Percentiles rank a stretch among this genome's conserved stretches.
phyloP scores from a whole-genome alignment of 1,139 yeast genomes.

The Kurtzmaniella quercitrusa region DNA sequence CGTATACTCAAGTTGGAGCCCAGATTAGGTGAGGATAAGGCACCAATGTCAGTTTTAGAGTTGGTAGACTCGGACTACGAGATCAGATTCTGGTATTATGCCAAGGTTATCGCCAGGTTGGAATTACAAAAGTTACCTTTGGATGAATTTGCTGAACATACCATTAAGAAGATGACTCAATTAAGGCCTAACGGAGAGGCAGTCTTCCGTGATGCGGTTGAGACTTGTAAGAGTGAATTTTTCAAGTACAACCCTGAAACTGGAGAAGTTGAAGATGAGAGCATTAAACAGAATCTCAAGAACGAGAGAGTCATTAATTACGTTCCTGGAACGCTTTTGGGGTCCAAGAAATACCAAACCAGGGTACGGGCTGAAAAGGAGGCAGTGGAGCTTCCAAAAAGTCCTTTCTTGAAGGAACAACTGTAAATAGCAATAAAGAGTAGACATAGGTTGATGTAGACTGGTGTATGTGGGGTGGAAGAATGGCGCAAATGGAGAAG shows the following conservation, averaged over 20 bases:
- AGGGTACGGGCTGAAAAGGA: constrained; percentile 24
- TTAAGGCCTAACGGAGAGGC: constrained; percentile 47
- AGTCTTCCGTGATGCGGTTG: constrained; percentile 60
- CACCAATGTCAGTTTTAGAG: constrained; percentile 87
- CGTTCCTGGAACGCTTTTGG: constrained; percentile 23
- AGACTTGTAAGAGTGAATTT: constrained; percentile 56
- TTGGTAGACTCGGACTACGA: constrained; percentile 75
- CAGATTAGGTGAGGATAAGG: constrained; percentile 79
- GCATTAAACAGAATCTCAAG: constrained; percentile 24
- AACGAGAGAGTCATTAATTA: constrained; percentile 30
- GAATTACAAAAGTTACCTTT: constrained; percentile 62
- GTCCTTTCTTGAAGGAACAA: constrained; percentile 28
- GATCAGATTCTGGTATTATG: constrained; percentile 71
- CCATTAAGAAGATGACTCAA: constrained; percentile 49
- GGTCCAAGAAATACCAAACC: constrained; percentile 35
- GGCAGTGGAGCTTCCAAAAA: constrained; percentile 22
- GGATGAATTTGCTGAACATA: constrained; percentile 56
- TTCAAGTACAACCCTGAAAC: constrained; percentile 34
- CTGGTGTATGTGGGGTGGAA: too few species aligned
- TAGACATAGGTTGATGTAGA: too few species aligned
- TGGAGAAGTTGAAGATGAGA: constrained; percentile 20
- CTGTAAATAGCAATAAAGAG: constrained; percentile 9
- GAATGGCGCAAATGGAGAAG: too few species aligned
- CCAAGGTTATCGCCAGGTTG: constrained; percentile 75
- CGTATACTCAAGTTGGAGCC: constrained; percentile 82